Conservation (phyloP, 202 grass and related monocot species). For the Bolboschoenoplectus hybrid region DNA sequence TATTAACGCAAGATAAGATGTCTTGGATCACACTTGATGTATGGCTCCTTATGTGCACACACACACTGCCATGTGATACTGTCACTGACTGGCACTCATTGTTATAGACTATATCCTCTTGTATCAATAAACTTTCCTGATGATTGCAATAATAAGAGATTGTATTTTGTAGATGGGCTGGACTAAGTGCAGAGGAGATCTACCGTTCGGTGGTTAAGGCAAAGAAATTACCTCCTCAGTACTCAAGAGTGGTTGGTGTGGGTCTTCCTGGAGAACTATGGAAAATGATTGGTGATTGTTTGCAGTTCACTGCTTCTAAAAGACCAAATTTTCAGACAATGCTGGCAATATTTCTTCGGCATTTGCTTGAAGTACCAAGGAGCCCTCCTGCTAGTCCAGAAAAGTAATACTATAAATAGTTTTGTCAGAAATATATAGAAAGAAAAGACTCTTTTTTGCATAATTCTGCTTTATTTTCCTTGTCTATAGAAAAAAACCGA, state of each 20-base stretch:
- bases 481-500: constrained; percentile 11
- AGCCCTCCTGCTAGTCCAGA: constrained; percentile 89
- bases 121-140: constrained; percentile 44
- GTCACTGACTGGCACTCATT: not conserved
- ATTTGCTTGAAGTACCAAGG: constrained; percentile 94
- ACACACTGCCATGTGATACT: not conserved
- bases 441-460: not conserved
- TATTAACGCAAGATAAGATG: constrained; percentile 1
- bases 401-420: constrained; percentile 54
- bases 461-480: constrained; percentile 17
- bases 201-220: constrained; percentile 82
- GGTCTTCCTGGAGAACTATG: constrained; percentile 96
- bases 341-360: constrained; percentile 89
- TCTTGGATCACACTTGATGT: not conserved
- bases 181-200: constrained; percentile 88
- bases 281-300: constrained; percentile 99
- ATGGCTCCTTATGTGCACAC: not conserved
- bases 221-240: constrained; percentile 88
- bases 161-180: constrained; percentile 93
- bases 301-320: constrained; percentile 79
- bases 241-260: constrained; percentile 96
- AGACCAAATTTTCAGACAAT: constrained; percentile 94
- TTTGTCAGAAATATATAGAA: constrained; percentile 18
- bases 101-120: constrained; percentile 12
- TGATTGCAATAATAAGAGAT: constrained; percentile 48